phyloP scores from a whole-genome alignment of 2,329 filamentous ascomycete genomes.

The Trichophaea hybrida region DNA sequence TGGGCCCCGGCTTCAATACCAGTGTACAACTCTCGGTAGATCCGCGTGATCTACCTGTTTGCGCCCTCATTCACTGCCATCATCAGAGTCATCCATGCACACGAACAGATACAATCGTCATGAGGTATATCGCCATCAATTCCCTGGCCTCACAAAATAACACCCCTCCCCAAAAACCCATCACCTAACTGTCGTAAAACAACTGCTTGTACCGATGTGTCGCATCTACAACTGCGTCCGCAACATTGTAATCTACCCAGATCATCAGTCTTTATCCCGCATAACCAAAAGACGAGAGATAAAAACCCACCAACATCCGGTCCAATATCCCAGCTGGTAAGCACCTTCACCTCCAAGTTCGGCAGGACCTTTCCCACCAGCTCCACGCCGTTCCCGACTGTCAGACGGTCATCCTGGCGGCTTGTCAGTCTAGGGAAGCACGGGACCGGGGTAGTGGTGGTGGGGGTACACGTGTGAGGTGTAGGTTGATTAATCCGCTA shows the following conservation, averaged over 20 bases:
- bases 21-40: too few relatives aligned
- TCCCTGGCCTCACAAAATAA: too few relatives aligned
- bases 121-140: too few relatives aligned
- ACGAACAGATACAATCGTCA: too few relatives aligned
- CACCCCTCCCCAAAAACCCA: too few relatives aligned
- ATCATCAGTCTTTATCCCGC: not conserved
- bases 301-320: slow-evolving; percentile 47
- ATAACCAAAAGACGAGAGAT: slow-evolving; percentile 5
- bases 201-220: slow-evolving; percentile 70
- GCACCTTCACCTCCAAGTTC: slow-evolving; percentile 56
- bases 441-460: not conserved
- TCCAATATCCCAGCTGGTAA: slow-evolving; percentile 57
- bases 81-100: too few relatives aligned
- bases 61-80: too few relatives aligned
- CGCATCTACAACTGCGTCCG: slow-evolving; percentile 66
- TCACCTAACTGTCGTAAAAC: too few relatives aligned
- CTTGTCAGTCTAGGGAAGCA: not conserved
- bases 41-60: too few relatives aligned
- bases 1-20: too few relatives aligned
- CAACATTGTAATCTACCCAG: slow-evolving; percentile 54
- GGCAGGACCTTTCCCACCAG: slow-evolving; percentile 57
- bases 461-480: slow-evolving; percentile 53
- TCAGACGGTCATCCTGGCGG: slow-evolving; percentile 53
- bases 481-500: slow-evolving; percentile 58
- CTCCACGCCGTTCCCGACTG: slow-evolving; percentile 55